Percentiles rank a stretch among this genome's conserved stretches.
phyloP scores from a whole-genome alignment of 1,284 basidiomycete species.

The Tilletia caries region DNA sequence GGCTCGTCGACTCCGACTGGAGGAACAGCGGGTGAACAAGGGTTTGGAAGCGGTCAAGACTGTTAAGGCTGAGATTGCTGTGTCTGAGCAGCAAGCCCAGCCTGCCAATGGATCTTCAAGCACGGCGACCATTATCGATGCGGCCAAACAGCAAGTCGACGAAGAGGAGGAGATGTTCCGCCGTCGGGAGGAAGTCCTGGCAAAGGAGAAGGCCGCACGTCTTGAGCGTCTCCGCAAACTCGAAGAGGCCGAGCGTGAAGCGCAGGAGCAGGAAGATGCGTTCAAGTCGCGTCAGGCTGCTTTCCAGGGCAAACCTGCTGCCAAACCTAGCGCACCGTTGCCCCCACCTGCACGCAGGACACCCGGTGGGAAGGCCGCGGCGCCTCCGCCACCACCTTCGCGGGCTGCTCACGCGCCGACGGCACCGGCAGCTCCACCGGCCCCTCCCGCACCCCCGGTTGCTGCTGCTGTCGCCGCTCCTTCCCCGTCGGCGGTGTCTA shows the following conservation, averaged over 20 bases:
- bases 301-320: constrained; percentile 25
- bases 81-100: constrained; percentile 28
- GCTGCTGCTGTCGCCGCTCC: constrained; percentile 21
- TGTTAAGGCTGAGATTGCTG: constrained; percentile 39
- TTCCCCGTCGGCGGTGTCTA: constrained; percentile 9
- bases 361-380: constrained; percentile 21
- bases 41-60: constrained; percentile 33
- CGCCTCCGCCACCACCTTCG: constrained; percentile 33
- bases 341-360: constrained; percentile 31
- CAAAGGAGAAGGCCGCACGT: constrained; percentile 45
- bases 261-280: constrained; percentile 37
- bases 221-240: constrained; percentile 38
- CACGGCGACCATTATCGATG: constrained; percentile 31
- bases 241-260: constrained; percentile 48
- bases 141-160: constrained; percentile 28
- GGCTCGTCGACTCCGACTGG: constrained; percentile 43
- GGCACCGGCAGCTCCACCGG: constrained; percentile 27
- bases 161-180: constrained; percentile 46
- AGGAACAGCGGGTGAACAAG: constrained; percentile 40
- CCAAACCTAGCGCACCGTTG: constrained; percentile 23
- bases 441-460: constrained; percentile 29
- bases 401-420: constrained; percentile 24
- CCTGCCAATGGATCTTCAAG: not conserved
- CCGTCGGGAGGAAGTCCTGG: constrained; percentile 43
- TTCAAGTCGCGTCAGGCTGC: constrained; percentile 43